Percentiles rank a stretch among this genome's conserved stretches.
These are phyloP conservation scores for Didymella exigua DNA, from an alignment of 2,329 filamentous ascomycete genomes.

Conservation along the genomic window DNA sequence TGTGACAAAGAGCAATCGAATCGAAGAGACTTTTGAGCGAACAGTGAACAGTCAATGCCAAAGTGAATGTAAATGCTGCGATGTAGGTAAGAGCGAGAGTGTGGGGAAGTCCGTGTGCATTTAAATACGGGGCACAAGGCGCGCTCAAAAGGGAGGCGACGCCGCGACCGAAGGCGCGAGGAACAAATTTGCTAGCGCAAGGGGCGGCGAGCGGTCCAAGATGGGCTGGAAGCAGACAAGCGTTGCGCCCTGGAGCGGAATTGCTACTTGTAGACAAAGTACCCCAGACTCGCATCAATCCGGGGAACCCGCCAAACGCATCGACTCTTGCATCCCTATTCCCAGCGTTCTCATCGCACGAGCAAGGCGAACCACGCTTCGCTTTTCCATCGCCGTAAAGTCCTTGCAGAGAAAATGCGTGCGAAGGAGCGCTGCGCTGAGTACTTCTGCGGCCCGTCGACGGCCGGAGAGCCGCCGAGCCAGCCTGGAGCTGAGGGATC, in stretches of 20 bases:
- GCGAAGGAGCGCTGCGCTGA: not conserved
- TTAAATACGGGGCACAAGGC: constrained; percentile 8
- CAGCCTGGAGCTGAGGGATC: constrained; percentile 6
- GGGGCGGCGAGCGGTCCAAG: constrained; percentile 4
- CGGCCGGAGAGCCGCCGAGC: constrained; percentile 1
- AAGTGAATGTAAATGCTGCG: not conserved
- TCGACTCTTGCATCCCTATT: not conserved
- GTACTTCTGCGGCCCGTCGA: not conserved
- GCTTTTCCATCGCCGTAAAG: not conserved
- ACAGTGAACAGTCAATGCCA: not conserved
- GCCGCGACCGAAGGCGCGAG: constrained; percentile 1
- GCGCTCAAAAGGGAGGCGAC: not conserved
- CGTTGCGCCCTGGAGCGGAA: not conserved
- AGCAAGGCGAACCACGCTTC: no score
- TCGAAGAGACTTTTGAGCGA: not conserved
- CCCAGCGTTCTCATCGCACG: not conserved
- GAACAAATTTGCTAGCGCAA: constrained; percentile 18
- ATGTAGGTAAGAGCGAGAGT: not conserved
- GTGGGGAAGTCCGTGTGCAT: constrained; percentile 10
- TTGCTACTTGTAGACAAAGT: not conserved
- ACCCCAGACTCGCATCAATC: constrained; percentile 4
- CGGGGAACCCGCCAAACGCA: not conserved
- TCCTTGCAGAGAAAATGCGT: no score
- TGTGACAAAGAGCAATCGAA: not conserved
- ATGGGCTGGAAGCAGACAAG: not conserved